A percentile compares a stretch with the other conserved stretches of the same genome.
These are phyloP conservation scores for Calocybe cyanea DNA, from an alignment of 768 basidiomycete species.

Conservation along the genomic window DNA sequence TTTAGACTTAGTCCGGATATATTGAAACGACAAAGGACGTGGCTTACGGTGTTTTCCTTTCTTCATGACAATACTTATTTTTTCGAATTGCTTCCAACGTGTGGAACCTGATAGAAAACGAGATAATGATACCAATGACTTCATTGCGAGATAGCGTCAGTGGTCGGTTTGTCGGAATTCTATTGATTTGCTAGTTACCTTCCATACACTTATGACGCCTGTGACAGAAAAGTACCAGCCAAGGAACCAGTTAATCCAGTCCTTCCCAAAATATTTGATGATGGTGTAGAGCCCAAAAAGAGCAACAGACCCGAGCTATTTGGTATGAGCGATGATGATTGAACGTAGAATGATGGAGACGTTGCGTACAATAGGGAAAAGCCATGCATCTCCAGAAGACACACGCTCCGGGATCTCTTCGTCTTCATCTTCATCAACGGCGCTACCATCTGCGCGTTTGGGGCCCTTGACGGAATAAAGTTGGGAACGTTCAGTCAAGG, in stretches of 20 bases:
- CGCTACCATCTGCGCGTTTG: constrained; percentile 16
- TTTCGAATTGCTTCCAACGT: constrained; percentile 58
- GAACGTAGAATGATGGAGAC: background rate
- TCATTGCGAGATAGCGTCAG: constrained; percentile 1
- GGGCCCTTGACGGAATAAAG: constrained; percentile 16
- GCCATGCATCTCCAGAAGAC: constrained; percentile 66
- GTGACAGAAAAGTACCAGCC: constrained; percentile 71
- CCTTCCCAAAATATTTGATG: constrained; percentile 72
- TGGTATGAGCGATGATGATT: background rate
- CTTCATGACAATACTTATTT: constrained; percentile 37
- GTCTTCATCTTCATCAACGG: constrained; percentile 45
- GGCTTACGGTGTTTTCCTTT: constrained; percentile 43
- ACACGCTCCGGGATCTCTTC: constrained; percentile 59
- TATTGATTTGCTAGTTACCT: constrained; percentile 36
- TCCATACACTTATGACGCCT: constrained; percentile 67
- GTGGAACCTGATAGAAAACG: constrained; percentile 44
- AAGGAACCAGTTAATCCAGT: constrained; percentile 81
- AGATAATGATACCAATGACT: constrained; percentile 52
- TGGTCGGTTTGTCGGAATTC: background rate
- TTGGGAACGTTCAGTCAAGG: background rate
- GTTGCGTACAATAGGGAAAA: constrained; percentile 69
- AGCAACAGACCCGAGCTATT: constrained; percentile 64
- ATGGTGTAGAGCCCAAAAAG: constrained; percentile 67
- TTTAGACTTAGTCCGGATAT: constrained; percentile 11
- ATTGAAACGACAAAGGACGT: constrained; percentile 3